Base-by-base conservation (phyloP, 257 asterid species). In the Nicotiana sylvestris region DNA sequence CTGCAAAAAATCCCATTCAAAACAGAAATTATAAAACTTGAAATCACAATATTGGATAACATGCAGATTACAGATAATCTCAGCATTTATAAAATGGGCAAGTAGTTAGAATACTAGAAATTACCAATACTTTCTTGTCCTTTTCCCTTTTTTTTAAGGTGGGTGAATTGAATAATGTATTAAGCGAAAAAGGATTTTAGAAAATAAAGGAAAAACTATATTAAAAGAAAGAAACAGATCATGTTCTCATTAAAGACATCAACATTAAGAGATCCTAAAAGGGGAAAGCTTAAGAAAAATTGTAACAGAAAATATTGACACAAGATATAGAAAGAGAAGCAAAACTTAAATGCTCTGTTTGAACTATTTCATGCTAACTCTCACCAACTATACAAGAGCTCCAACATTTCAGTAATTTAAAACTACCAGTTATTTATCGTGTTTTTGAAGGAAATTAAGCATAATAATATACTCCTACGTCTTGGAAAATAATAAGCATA, bases 1-100 rank as follows among this genome's bases (percentile, higher is more conserved):
- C 93, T 90, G 90, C 77, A 81, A 77, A 84, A 43, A 7, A 43
- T 49, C 27, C 68, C 32, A 25, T 5, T 4, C 32, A 39, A 43
- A 17, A 10, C n/a, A 84, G 17, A 39, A 15, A 80, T 37, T 80
- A 25, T 1, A 43, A 80, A 39, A 5, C 25, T 43, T 43, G 37
- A 21, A 39, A 72, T 11, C 17, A 69, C 43, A 70, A 43, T 11
- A 70, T 11, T 43, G 78, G 10, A 70, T 21, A n/a, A 21, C 58
- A 46, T 43, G 78, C 60, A 43, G 11, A 69, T 39, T 9, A n/a
- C 17, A 37, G 49, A 16, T 11, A 43, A 43, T 2, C 27, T 27
- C 0, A 72, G 51, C 79, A 46, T 30, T 6, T 13, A 66, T 8
- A 32, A 65, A 30, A 13, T 66, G 72, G 3, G 25, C 13, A 1